phyloP scores from a whole-genome alignment of 495 filamentous ascomycete genomes.

The Penicillium steckii region DNA sequence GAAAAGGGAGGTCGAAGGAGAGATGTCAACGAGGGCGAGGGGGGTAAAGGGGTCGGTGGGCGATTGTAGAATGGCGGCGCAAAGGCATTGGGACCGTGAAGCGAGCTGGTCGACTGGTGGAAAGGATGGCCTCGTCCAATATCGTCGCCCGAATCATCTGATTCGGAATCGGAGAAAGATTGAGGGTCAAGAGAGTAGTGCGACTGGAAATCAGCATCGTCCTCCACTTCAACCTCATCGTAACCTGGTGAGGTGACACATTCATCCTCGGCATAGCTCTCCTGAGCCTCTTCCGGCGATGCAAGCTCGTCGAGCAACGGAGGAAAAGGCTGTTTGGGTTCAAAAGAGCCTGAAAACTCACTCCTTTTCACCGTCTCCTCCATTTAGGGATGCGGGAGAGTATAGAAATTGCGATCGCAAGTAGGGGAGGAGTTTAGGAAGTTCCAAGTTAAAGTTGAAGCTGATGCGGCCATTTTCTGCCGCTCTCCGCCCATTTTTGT shows the following conservation, averaged over 20 bases:
- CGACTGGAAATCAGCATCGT: slow-evolving; percentile 48
- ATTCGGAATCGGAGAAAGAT: slow-evolving; percentile 42
- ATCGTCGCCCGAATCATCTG: slow-evolving; percentile 34
- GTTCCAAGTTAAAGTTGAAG: no score
- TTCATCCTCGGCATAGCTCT: slow-evolving; percentile 29
- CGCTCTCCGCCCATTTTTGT: no score
- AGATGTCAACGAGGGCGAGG: slow-evolving; percentile 92
- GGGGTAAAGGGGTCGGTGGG: slow-evolving; percentile 84
- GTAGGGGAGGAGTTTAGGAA: not conserved
- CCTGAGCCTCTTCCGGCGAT: slow-evolving; percentile 24
- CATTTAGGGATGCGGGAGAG: not conserved
- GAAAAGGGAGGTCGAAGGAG: slow-evolving; percentile 77
- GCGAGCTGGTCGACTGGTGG: slow-evolving; percentile 41
- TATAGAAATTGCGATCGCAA: not conserved
- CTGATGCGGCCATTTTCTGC: no score
- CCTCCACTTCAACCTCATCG: slow-evolving; percentile 34
- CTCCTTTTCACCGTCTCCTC: slow-evolving; percentile 4
- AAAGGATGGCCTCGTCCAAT: slow-evolving; percentile 42
- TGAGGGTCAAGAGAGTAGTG: slow-evolving; percentile 44
- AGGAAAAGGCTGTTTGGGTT: slow-evolving; percentile 42
- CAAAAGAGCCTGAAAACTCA: slow-evolving; percentile 21
- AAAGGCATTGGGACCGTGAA: slow-evolving; percentile 58
- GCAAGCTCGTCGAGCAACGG: slow-evolving; percentile 34
- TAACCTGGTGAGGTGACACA: slow-evolving; percentile 30
- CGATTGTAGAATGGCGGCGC: slow-evolving; percentile 87